Evolutionary conservation across 176 grass and related monocot species (phyloP).

Genomic region (Oryza glaberrima): DNA sequence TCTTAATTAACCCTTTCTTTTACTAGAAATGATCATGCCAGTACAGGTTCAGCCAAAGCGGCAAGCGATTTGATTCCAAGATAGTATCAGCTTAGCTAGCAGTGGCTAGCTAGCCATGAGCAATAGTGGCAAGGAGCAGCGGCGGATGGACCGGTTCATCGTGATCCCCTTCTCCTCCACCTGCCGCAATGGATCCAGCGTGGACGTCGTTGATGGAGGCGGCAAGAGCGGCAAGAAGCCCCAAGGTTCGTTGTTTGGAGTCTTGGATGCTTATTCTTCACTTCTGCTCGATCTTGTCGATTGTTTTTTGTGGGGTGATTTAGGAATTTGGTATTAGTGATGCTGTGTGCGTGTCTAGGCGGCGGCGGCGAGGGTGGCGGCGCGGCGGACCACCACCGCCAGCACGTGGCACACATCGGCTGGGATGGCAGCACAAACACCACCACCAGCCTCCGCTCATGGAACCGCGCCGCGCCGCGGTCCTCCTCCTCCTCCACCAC

Average conservation of each 20-base stretch:
- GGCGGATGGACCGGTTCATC: conserved; percentile 64
- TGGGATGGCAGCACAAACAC: conserved; percentile 80
- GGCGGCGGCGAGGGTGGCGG: background rate
- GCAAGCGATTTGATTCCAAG: background rate
- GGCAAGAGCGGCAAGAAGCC: conserved; percentile 44
- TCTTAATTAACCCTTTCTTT: too few species aligned
- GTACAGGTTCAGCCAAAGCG: too few species aligned
- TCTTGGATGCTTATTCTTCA: background rate
- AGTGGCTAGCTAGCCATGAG: conserved; percentile 25
- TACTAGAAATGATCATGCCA: too few species aligned
- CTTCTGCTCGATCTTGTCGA: background rate
- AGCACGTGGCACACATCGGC: conserved; percentile 86
- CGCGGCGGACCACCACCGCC: conserved; percentile 54
- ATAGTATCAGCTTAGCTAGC: background rate
- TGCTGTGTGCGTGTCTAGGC: background rate
- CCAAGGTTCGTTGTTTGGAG: conserved; percentile 29
- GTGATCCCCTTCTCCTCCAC: conserved; percentile 78
- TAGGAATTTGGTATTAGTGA: background rate
- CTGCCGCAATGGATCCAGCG: conserved; percentile 71
- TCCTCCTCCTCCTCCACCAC: background rate
- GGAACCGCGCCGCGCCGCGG: conserved; percentile 43
- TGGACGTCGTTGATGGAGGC: conserved; percentile 55
- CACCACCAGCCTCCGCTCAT: conserved; percentile 53
- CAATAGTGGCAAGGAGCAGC: conserved; percentile 42
- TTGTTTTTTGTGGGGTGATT: background rate